Evolutionary conservation across 495 filamentous ascomycete genomes (phyloP), one percentile per base, ranked within the genome.

Genomic region (Symbiotaphrina buchneri): DNA sequence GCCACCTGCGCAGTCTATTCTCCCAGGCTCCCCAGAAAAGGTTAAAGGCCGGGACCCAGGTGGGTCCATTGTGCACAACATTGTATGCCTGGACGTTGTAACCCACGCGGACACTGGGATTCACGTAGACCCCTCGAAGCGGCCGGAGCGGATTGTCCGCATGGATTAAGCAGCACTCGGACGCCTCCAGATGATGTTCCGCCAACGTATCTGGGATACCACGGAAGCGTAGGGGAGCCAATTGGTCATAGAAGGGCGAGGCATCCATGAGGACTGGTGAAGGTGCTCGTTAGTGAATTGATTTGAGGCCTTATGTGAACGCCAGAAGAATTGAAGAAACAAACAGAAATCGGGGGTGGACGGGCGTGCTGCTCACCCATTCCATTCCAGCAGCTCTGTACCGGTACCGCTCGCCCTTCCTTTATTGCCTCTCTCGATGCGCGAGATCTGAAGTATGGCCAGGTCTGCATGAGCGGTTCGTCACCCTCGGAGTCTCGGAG

Each of bases 91-190:
- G 42, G 1, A 48, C 43, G 20, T 54, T 69, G 42, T 83, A 84
- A 5, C 63, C 74, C 2, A 90, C 80, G 1, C 78, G 63, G 5
- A 87, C 77, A 17, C 65, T 56, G 3, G 80, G 79, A 44, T 90
- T 87, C 20, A 90, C 42, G 46, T 61, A 90, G 2, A 83, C 67
- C 7, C 79, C 79, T 24, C 61, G 54, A 17, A 52, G 41, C 1
- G 37, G 31, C 1, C 59, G 55, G 10, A 63, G 34, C 0, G 52
- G 54, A 41, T 83, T 84, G 41, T 85, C 80, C 2, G 63, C 65
- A 42, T 85, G 80, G 17, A 85, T 74, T 8, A 85, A 60, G 47
- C 80, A 90, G 51, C 79, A 84, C 46, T 90, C 80, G 4, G 69
- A 77, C 18, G 58, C 80, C 43, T 85, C 80, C 27, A 90, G 52